phyloP scores from a whole-genome alignment of 352 stramenopile species.

The Globisporangium iwayamae region DNA sequence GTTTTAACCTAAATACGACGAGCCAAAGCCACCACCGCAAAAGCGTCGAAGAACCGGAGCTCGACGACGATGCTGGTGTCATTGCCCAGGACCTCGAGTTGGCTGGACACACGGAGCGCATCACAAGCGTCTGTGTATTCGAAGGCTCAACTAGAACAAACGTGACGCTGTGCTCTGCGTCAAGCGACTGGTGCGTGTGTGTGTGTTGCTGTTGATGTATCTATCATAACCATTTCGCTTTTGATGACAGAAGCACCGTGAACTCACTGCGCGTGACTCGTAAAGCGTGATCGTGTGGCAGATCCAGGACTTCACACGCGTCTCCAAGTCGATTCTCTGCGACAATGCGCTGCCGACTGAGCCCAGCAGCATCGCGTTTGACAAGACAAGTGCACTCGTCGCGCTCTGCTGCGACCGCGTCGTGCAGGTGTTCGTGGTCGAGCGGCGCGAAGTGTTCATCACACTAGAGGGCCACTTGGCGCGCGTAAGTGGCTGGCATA shows the following conservation, averaged over 20 bases:
- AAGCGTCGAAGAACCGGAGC: conserved; percentile 17
- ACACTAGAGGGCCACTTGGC: conserved; percentile 72
- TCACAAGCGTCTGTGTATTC: conserved; percentile 37
- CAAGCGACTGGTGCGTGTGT: conserved; percentile 49
- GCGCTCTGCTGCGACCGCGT: conserved; percentile 45
- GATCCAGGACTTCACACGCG: conserved; percentile 24
- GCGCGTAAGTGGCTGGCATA: conserved; percentile 23
- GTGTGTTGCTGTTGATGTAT: not conserved
- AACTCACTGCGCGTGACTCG: not conserved
- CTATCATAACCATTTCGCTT: not conserved
- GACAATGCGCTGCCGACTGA: conserved; percentile 29
- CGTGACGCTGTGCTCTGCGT: conserved; percentile 53
- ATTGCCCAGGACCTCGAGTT: conserved; percentile 38
- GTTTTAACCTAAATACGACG: not conserved
- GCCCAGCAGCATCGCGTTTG: conserved; percentile 53
- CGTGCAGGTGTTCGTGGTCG: conserved; percentile 57
- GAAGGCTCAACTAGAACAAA: conserved; percentile 1
- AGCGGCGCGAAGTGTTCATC: conserved; percentile 46
- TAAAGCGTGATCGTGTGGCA: conserved; percentile 65
- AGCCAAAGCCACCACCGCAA: not conserved
- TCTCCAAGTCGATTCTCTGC: conserved; percentile 37
- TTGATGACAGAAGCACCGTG: not conserved
- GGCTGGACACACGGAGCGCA: conserved; percentile 39
- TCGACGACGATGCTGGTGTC: conserved; percentile 13
- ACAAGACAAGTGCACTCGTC: conserved; percentile 56